These are phyloP conservation scores for Dioscorea dumetorum DNA, from an alignment of 106 monocot species.

Conservation along the genomic window DNA sequence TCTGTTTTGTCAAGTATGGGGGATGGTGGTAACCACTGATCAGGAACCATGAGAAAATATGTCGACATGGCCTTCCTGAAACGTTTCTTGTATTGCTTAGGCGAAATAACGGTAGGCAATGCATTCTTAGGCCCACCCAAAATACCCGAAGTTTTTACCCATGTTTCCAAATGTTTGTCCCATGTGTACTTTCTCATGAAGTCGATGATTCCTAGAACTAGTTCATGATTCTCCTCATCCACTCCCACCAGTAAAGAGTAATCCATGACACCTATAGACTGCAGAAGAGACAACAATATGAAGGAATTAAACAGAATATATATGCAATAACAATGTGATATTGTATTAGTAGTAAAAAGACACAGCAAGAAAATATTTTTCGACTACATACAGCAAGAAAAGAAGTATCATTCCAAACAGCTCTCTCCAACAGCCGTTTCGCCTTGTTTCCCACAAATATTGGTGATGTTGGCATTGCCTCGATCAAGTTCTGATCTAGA, in stretches of 20 bases:
- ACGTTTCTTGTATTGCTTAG: conserved; percentile 81
- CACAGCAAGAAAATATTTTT: neutral
- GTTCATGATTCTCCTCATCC: conserved; percentile 67
- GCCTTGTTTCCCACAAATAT: conserved; percentile 90
- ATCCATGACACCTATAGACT: conserved; percentile 93
- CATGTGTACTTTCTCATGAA: conserved; percentile 92
- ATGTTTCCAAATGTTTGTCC: conserved; percentile 93
- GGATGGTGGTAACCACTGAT: conserved; percentile 60
- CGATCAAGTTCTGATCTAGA: conserved; percentile 84
- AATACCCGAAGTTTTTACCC: conserved; percentile 81
- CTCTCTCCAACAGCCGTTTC: conserved; percentile 75
- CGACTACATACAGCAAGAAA: conserved; percentile 64
- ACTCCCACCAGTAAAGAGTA: conserved; percentile 85
- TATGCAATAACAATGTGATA: too few relatives aligned
- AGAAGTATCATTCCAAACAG: conserved; percentile 95
- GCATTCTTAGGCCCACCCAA: conserved; percentile 74
- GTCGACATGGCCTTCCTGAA: conserved; percentile 87
- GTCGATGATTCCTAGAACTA: conserved; percentile 87
- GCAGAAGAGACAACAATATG: conserved; percentile 11
- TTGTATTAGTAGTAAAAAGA: too few relatives aligned
- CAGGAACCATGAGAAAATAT: conserved; percentile 86
- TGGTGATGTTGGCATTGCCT: conserved; percentile 86
- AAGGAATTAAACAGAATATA: neutral
- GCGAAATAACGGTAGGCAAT: conserved; percentile 78
- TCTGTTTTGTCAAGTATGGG: conserved; percentile 28